Conservation (phyloP, 805 yeast species). For the Saccharomycopsis fibuligera region DNA sequence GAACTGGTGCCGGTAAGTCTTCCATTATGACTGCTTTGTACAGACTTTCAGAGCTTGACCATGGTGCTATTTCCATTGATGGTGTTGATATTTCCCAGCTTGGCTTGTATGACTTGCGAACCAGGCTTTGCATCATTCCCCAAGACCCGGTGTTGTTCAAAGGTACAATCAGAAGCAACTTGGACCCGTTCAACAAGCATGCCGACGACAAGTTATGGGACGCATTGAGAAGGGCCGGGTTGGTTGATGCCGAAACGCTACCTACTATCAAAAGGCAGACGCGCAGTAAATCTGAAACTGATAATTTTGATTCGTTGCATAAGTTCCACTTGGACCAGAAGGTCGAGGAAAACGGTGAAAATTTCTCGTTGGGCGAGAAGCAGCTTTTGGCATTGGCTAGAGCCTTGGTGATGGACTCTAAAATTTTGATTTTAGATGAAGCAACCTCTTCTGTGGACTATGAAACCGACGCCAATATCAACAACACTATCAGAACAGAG, state of each 20-base stretch:
- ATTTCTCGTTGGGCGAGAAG: constrained; percentile 63
- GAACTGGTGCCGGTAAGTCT: constrained; percentile 71
- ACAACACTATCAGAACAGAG: constrained; percentile 62
- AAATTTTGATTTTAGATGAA: constrained; percentile 76
- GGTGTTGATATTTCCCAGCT: constrained; percentile 57
- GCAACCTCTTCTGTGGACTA: constrained; percentile 80
- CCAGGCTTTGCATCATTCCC: constrained; percentile 76
- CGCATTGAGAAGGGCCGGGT: constrained; percentile 56
- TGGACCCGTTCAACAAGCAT: constrained; percentile 65
- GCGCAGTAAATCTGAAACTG: constrained; percentile 30
- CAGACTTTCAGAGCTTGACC: constrained; percentile 53
- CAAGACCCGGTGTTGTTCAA: constrained; percentile 84
- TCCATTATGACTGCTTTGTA: constrained; percentile 69
- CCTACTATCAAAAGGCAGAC: constrained; percentile 27
- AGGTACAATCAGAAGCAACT: constrained; percentile 68
- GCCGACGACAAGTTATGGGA: constrained; percentile 62
- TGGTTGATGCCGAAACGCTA: constrained; percentile 36
- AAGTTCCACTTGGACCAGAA: constrained; percentile 54
- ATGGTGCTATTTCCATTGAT: constrained; percentile 56
- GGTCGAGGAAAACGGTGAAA: constrained; percentile 60
- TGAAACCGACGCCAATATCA: constrained; percentile 77
- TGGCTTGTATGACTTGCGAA: constrained; percentile 64
- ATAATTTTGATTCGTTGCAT: constrained; percentile 29
- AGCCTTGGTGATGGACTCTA: constrained; percentile 69
- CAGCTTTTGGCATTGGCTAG: constrained; percentile 75